Conservation (phyloP, 345 rosid species). For the Clarkia xantiana region DNA sequence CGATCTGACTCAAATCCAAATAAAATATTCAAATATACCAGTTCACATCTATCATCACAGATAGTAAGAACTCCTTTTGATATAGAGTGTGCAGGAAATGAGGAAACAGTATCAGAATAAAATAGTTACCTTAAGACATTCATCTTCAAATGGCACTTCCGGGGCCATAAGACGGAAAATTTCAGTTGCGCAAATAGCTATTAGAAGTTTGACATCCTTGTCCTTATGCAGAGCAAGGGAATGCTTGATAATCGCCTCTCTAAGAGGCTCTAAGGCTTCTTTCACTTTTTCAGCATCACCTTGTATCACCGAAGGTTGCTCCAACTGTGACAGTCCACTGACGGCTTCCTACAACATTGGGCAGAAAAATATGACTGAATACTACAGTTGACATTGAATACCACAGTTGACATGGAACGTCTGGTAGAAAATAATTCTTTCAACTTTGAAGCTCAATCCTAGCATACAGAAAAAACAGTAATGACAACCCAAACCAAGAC, state of each 20-base stretch:
- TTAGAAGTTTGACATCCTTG: conserved; percentile 62
- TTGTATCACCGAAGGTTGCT: conserved; percentile 37
- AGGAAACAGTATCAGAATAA: neutral
- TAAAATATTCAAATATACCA: too few relatives aligned
- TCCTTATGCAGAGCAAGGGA: conserved; percentile 45
- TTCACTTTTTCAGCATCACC: conserved; percentile 21
- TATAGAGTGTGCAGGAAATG: neutral
- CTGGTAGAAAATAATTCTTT: neutral
- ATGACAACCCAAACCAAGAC: too few relatives aligned
- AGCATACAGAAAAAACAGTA: too few relatives aligned
- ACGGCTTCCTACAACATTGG: conserved; percentile 45
- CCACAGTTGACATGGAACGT: too few relatives aligned
- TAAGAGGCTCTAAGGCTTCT: conserved; percentile 35
- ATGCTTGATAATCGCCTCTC: conserved; percentile 45
- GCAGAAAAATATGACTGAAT: neutral
- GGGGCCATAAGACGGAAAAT: conserved; percentile 74
- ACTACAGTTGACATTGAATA: neutral
- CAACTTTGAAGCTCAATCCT: neutral
- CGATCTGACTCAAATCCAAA: too few relatives aligned
- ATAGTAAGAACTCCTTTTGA: neutral
- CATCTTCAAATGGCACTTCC: conserved; percentile 61
- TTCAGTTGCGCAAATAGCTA: conserved; percentile 63
- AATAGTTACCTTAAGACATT: conserved; percentile 41
- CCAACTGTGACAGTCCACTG: conserved; percentile 42
- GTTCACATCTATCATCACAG: too few relatives aligned